Evolutionary conservation across 2,329 filamentous ascomycete genomes (phyloP), one percentile per base, ranked within the genome.

Genomic region (Monosporascus sp.): DNA sequence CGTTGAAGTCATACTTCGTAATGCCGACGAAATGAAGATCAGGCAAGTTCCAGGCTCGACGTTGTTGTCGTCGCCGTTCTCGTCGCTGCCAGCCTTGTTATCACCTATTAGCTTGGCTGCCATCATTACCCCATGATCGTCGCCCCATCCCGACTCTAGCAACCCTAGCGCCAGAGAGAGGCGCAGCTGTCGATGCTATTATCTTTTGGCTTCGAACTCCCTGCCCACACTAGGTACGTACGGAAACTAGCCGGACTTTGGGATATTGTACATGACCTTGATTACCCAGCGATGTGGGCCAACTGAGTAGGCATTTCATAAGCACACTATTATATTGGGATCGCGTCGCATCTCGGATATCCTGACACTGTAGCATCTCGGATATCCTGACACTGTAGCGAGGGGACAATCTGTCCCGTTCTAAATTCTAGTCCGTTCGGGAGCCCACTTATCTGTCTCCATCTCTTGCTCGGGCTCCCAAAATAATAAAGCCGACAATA

Each of bases 401-500:
- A 56, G 55, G 56, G 56, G 38, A 47, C 40, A 48, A 52, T 52
- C 43, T 43, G 41, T 59, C 55, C 56, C 57, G 59, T 60, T 59
- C 55, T 59, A 52, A 63, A 57, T 60, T 64, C 61, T 66, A 64
- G 61, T 62, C 61, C 51, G 56, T 52, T 59, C 55, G 49, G 55
- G 50, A 54, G 36, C 51, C 58, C 57, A 59, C 61, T 57, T 54
- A 61, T 58, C 57, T 51, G 56, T 57, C 56, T 49, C 57, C 57
- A 57, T 58, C 50, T 49, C 31, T 51, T 49, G 54, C 56, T 49
- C 40, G 51, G 44, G 53, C 52, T 51, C 50, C 41, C 34, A 50
- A 50, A 37, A 56, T 43, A 44, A 48, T 52, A 54, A 49, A 57
- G 58, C 58, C 59, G 56, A 60, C 52, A 55, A 4, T 31, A 31